Base-by-base conservation (phyloP, 1,284 basidiomycete genomes). In the Tranzscheliella williamsii region DNA sequence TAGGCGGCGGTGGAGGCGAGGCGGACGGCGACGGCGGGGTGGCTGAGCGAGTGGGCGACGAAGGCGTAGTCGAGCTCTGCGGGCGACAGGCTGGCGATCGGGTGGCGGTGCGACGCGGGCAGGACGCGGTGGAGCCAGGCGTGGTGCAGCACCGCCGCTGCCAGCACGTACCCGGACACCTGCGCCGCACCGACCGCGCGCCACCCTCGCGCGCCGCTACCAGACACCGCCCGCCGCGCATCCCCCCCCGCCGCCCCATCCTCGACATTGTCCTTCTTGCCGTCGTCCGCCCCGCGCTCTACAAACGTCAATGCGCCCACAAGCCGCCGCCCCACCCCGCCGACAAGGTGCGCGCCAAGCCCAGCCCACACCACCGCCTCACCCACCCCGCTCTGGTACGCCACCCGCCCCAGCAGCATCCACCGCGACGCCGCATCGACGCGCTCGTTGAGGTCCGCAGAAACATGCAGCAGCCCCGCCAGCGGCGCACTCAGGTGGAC, bases 341-440 rank as follows among this genome's bases (percentile, higher is more conserved):
- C 30, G 5, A 39, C 13, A 17, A 71, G 7, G 42, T 75, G 73
- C 24, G 47, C 31, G 1, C 32, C 53, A 0, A 75, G 18, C 3
- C 63, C 29, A 0, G 50, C 46, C 67, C 68, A 74, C 15, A 75
- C 44, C 8, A 71, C n/a, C 7, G 48, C 29, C 44, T 75, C 73
- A 4, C 67, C 47, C 24, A 63, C 5, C 2, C 42, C 37, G 24
- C 53, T 65, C 46, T 73, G 72, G 39, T 75, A 75, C 30, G 56
- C 70, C 15, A 72, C 71, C 16, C 73, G 45, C 0, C 72, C 72
- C 4, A 75, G 56, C 31, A 75, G 36, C 73, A 70, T 62, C 58
- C 58, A 62, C 9, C 58, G 24, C 17, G 55, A 57, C 1, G 45
- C 47, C 1, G 54, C 49, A 23, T 63, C 54, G 2, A 56, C 40